Conservation (phyloP, 345 rosid genomes). For the Arabidopsis suecica region DNA sequence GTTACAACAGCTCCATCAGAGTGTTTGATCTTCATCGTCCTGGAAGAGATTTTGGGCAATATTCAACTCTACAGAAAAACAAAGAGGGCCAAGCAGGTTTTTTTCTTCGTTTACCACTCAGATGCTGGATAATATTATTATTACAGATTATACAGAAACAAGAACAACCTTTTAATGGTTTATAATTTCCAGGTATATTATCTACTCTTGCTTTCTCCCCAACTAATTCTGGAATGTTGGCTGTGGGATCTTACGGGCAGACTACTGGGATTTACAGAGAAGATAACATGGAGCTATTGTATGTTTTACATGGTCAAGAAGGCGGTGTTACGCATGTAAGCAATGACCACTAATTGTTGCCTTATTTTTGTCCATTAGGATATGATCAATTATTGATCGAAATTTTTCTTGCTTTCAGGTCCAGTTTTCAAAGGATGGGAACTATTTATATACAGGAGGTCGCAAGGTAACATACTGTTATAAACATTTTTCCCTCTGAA, state of each 20-base stretch:
- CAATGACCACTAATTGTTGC: constrained; percentile 27
- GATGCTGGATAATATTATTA: background rate
- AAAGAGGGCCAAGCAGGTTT: constrained; percentile 97
- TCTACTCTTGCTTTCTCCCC: constrained; percentile 89
- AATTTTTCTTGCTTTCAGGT: constrained; percentile 58
- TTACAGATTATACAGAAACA: background rate
- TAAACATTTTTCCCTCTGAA: background rate
- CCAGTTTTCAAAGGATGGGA: constrained; percentile 93
- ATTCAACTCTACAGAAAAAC: constrained; percentile 77
- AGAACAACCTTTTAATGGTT: constrained; percentile 21
- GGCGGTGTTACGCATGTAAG: constrained; percentile 97
- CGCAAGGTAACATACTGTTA: constrained; percentile 68
- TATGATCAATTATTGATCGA: constrained; percentile 5
- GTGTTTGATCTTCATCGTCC: constrained; percentile 94
- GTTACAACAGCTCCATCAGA: constrained; percentile 84
- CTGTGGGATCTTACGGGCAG: constrained; percentile 88
- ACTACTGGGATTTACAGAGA: constrained; percentile 88
- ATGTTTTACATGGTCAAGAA: constrained; percentile 93
- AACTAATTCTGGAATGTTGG: constrained; percentile 79
- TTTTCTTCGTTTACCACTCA: constrained; percentile 1
- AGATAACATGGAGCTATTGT: constrained; percentile 94
- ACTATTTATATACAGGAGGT: constrained; percentile 89
- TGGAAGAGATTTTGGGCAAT: constrained; percentile 82
- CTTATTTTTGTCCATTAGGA: constrained; percentile 16
- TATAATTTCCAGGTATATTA: constrained; percentile 66